These are phyloP conservation scores for Boletus smithii DNA, from an alignment of 1,284 basidiomycete species.

Conservation along the genomic window DNA sequence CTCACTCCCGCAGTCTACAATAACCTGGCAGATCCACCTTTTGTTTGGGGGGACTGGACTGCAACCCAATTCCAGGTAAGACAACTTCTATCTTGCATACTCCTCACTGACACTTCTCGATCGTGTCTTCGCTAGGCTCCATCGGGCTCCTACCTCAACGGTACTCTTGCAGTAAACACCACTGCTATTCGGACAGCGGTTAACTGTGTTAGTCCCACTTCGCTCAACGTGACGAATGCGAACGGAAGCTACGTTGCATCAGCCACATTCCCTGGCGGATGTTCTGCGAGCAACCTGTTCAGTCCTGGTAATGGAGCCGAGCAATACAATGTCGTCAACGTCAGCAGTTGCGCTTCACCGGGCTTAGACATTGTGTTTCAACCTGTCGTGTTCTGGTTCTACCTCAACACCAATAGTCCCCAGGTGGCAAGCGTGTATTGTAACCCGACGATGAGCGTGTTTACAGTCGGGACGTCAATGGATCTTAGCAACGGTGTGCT, in stretches of 20 bases:
- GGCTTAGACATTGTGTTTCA: conserved; percentile 39
- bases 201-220: conserved; percentile 45
- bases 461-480: conserved; percentile 43
- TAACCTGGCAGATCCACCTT: conserved; percentile 50
- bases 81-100: background rate
- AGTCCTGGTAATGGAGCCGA: conserved; percentile 37
- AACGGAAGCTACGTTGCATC: conserved; percentile 35
- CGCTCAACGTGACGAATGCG: conserved; percentile 26
- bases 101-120: background rate
- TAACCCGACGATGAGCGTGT: conserved; percentile 44
- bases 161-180: conserved; percentile 49
- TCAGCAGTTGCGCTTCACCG: conserved; percentile 37
- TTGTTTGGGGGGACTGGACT: conserved; percentile 48
- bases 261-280: conserved; percentile 45
- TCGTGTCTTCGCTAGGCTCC: conserved; percentile 33
- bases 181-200: conserved; percentile 48
- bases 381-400: conserved; percentile 66
- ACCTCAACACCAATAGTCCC: conserved; percentile 33
- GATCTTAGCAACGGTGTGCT: conserved; percentile 44
- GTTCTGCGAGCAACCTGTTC: conserved; percentile 39
- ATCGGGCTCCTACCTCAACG: conserved; percentile 43
- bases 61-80: conserved; percentile 47
- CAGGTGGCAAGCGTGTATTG: conserved; percentile 56
- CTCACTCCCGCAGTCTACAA: conserved; percentile 42
- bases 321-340: conserved; percentile 48